Percentiles rank a stretch among this genome's conserved stretches.
phyloP scores from a whole-genome alignment of 1,139 yeast genomes.

The Blastobotrys malaysiensis region DNA sequence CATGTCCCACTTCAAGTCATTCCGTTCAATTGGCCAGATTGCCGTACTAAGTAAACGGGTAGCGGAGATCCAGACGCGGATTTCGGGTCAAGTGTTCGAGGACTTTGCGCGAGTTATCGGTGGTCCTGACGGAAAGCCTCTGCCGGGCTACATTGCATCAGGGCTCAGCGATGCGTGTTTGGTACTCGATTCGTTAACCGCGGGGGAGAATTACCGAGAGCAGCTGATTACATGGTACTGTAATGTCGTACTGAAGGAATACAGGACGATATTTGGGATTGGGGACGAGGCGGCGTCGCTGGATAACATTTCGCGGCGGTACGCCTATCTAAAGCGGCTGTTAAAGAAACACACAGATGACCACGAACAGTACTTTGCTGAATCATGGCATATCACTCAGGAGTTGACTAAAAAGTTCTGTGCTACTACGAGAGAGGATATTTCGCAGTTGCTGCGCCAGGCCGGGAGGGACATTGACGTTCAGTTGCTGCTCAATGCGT shows the following conservation, averaged over 20 bases:
- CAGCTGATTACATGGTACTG: conserved; percentile 72
- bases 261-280: conserved; percentile 64
- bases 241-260: conserved; percentile 63
- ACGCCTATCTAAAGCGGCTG: conserved; percentile 71
- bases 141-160: conserved; percentile 19
- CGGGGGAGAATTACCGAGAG: conserved; percentile 44
- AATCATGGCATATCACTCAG: conserved; percentile 63
- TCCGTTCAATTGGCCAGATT: conserved; percentile 78
- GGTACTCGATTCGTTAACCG: conserved; percentile 63
- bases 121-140: conserved; percentile 27
- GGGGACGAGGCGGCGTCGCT: conserved; percentile 91
- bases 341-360: conserved; percentile 54
- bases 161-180: conserved; percentile 57
- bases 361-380: conserved; percentile 55
- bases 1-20: conserved; percentile 69
- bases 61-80: conserved; percentile 54
- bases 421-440: conserved; percentile 61
- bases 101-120: conserved; percentile 57
- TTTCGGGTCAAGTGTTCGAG: conserved; percentile 66
- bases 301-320: conserved; percentile 78
- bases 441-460: conserved; percentile 42
- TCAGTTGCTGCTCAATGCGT: conserved; percentile 52
- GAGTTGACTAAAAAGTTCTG: conserved; percentile 62
- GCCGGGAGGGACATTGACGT: conserved; percentile 42
- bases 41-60: conserved; percentile 63